These are phyloP conservation scores for Aspergillus quadrilineatus DNA, from an alignment of 2,329 filamentous ascomycete species.

Conservation along the genomic window DNA sequence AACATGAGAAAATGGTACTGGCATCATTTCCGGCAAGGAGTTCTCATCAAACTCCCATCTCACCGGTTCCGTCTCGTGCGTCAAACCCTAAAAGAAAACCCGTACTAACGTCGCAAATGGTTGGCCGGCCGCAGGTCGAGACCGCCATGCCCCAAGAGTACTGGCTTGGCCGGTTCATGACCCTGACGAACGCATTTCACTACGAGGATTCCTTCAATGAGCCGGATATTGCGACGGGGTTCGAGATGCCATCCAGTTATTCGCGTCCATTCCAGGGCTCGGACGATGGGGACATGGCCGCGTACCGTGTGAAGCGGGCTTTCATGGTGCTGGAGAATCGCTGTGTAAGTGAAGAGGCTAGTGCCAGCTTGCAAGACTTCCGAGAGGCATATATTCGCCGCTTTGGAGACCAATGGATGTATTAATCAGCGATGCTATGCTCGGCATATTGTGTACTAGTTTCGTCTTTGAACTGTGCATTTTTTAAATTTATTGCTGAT, in stretches of 20 bases:
- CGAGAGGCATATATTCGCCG: conserved; percentile 25
- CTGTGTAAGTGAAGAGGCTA: conserved; percentile 38
- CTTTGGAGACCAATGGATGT: conserved; percentile 24
- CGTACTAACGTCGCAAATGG: conserved; percentile 10
- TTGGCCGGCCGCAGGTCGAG: conserved; percentile 21
- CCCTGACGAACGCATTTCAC: conserved; percentile 32
- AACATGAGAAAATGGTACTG: conserved; percentile 19
- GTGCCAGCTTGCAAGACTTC: conserved; percentile 33
- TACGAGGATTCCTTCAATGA: conserved; percentile 33
- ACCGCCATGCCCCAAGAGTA: conserved; percentile 27
- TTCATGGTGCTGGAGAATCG: conserved; percentile 35
- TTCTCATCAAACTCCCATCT: background rate
- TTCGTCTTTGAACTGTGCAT: background rate
- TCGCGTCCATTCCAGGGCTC: conserved; percentile 17
- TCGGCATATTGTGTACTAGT: background rate
- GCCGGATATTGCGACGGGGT: conserved; percentile 28
- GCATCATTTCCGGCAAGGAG: background rate
- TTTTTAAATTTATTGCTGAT: background rate
- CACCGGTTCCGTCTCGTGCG: background rate
- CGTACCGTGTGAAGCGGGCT: conserved; percentile 30
- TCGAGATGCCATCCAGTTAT: conserved; percentile 25
- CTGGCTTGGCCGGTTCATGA: conserved; percentile 35
- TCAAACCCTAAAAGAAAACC: conserved; percentile 1
- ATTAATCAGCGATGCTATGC: background rate
- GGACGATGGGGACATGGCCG: conserved; percentile 17